phyloP scores from a whole-genome alignment of 495 filamentous ascomycete species.

The Lasiosphaeria miniovina region DNA sequence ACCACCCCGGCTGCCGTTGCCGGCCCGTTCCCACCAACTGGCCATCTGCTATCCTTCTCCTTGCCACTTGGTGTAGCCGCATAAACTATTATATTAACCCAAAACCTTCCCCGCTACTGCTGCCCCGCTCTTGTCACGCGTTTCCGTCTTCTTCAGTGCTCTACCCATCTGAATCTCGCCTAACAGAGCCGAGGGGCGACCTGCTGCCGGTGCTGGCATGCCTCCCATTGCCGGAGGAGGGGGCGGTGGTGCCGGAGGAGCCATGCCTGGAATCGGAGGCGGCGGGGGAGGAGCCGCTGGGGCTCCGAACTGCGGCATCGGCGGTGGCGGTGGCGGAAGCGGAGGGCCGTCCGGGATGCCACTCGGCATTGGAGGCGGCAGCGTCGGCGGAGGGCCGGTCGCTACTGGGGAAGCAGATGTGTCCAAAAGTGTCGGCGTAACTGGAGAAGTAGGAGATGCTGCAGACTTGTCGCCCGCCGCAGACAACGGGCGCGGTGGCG shows the following conservation, averaged over 20 bases:
- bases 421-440: constrained; percentile 36
- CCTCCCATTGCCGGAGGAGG: constrained; percentile 46
- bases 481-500: constrained; percentile 82
- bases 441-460: constrained; percentile 40
- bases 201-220: constrained; percentile 34
- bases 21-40: not conserved
- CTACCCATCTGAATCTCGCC: constrained; percentile 78
- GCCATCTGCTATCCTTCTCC: not conserved
- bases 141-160: constrained; percentile 75
- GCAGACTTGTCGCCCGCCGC: constrained; percentile 69
- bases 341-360: constrained; percentile 30
- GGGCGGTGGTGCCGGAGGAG: constrained; percentile 50
- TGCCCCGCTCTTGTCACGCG: constrained; percentile 75
- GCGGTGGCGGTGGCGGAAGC: constrained; percentile 46
- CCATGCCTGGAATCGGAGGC: constrained; percentile 37
- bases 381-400: constrained; percentile 29
- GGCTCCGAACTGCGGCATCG: constrained; percentile 40
- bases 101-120: constrained; percentile 68
- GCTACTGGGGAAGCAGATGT: constrained; percentile 35
- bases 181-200: constrained; percentile 58
- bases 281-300: constrained; percentile 44
- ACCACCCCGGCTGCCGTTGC: not conserved
- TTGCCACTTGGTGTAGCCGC: constrained; percentile 15
- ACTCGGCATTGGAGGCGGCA: constrained; percentile 34
- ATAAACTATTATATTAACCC: constrained; percentile 34